phyloP scores from a whole-genome alignment of 2,329 filamentous ascomycete genomes.

The Coccinonectria pachysandricola region DNA sequence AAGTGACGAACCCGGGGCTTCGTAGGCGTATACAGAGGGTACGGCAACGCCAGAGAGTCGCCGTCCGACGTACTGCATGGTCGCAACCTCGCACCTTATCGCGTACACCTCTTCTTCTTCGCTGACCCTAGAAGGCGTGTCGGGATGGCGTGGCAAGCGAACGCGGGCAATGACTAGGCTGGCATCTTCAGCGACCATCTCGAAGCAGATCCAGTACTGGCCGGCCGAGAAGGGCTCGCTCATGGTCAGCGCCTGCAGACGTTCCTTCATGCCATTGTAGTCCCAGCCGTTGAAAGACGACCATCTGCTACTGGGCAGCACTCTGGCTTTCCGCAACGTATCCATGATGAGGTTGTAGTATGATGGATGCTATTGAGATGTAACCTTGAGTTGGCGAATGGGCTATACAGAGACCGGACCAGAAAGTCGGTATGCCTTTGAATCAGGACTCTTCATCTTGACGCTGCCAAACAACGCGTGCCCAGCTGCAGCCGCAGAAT shows the following conservation, averaged over 20 bases:
- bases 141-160: constrained; percentile 13
- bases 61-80: constrained; percentile 9
- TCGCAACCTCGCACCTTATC: constrained; percentile 11
- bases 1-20: constrained; percentile 6
- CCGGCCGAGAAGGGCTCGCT: constrained; percentile 21
- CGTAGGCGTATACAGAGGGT: constrained; percentile 12
- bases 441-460: too few relatives aligned
- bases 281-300: constrained; percentile 12
- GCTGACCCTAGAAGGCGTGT: constrained; percentile 3
- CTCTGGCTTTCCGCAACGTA: too few relatives aligned
- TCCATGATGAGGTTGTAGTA: too few relatives aligned
- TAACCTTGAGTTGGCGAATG: too few relatives aligned
- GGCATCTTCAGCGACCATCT: constrained; percentile 13
- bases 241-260: constrained; percentile 8
- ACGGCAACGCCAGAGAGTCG: constrained; percentile 4
- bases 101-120: constrained; percentile 7
- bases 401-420: too few relatives aligned
- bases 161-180: constrained; percentile 15
- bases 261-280: constrained; percentile 15
- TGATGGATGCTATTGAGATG: too few relatives aligned
- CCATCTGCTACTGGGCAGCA: constrained; percentile 8
- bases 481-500: too few relatives aligned
- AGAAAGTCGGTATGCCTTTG: too few relatives aligned
- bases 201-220: constrained; percentile 18
- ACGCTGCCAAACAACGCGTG: too few relatives aligned